Percentiles rank a stretch among this genome's conserved stretches.
phyloP scores from a whole-genome alignment of 306 rosid species.

The Ormosia semicastrata region DNA sequence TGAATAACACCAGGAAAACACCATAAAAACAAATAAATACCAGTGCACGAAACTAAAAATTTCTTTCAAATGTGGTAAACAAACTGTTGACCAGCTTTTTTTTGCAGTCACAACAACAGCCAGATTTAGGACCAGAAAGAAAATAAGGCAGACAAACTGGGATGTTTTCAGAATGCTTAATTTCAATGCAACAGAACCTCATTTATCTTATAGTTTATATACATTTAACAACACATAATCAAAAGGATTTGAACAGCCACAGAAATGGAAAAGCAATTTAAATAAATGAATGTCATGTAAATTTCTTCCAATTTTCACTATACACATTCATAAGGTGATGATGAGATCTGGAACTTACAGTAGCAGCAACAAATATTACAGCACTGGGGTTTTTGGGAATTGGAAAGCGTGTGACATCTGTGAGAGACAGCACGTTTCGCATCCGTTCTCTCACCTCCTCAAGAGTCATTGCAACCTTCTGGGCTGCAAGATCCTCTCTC shows the following conservation, averaged over 20 bases:
- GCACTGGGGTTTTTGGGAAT: conserved; percentile 80
- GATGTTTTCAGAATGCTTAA: conserved; percentile 2
- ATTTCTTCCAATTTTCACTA: background rate
- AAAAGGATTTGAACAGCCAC: background rate
- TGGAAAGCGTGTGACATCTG: conserved; percentile 98
- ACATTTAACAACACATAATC: conserved; percentile 2
- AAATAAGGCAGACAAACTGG: background rate
- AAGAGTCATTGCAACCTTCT: conserved; percentile 74
- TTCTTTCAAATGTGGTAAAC: background rate
- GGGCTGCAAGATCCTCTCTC: conserved; percentile 75
- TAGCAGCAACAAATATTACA: conserved; percentile 90
- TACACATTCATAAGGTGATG: conserved; percentile 19
- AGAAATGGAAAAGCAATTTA: conserved; percentile 4
- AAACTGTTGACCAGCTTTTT: background rate
- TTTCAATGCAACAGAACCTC: background rate
- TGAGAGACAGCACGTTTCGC: conserved; percentile 88
- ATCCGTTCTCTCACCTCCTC: conserved; percentile 93
- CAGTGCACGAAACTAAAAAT: background rate
- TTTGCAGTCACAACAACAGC: background rate
- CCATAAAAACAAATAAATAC: background rate
- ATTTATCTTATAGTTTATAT: background rate
- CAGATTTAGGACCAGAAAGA: background rate
- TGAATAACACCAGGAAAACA: background rate
- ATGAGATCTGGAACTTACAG: conserved; percentile 62
- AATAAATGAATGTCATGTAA: background rate